phyloP scores from a whole-genome alignment of 108 stramenopile species.

The Cyclotella sp. region DNA sequence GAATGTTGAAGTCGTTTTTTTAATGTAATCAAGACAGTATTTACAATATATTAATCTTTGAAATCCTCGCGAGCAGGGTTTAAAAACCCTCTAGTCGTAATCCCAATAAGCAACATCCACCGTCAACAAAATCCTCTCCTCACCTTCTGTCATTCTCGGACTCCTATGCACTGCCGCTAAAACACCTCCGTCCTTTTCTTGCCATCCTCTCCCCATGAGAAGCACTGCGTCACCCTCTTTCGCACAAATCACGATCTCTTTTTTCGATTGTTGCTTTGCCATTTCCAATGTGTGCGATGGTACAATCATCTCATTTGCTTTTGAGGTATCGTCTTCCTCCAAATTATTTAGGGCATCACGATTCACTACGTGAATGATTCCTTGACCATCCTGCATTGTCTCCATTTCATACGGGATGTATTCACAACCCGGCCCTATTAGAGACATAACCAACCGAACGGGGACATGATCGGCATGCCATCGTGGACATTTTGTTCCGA shows the following conservation, averaged over 20 bases:
- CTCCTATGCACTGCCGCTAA: constrained; percentile 63
- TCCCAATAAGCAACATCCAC: constrained; percentile 55
- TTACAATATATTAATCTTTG: not conserved
- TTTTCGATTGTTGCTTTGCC: constrained; percentile 18
- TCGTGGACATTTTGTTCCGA: constrained; percentile 71
- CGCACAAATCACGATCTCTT: constrained; percentile 26
- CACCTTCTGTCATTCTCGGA: constrained; percentile 39
- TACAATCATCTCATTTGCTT: constrained; percentile 45
- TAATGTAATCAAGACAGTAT: not conserved
- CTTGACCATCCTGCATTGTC: not conserved
- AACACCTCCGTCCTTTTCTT: constrained; percentile 27
- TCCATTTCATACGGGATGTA: constrained; percentile 44
- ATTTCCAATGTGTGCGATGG: constrained; percentile 1
- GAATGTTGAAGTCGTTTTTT: too few species aligned
- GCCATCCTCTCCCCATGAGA: constrained; percentile 58
- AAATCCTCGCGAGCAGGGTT: not conserved
- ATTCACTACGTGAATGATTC: constrained; percentile 34
- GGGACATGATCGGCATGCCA: constrained; percentile 81
- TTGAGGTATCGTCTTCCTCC: constrained; percentile 45
- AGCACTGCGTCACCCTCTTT: constrained; percentile 58
- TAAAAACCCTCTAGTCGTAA: not conserved
- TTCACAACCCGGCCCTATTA: constrained; percentile 71
- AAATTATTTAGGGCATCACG: constrained; percentile 42
- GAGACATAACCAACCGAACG: constrained; percentile 63
- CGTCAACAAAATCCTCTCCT: constrained; percentile 61